Base-by-base conservation (phyloP, 495 filamentous ascomycete genomes). In the Collariella sp. region DNA sequence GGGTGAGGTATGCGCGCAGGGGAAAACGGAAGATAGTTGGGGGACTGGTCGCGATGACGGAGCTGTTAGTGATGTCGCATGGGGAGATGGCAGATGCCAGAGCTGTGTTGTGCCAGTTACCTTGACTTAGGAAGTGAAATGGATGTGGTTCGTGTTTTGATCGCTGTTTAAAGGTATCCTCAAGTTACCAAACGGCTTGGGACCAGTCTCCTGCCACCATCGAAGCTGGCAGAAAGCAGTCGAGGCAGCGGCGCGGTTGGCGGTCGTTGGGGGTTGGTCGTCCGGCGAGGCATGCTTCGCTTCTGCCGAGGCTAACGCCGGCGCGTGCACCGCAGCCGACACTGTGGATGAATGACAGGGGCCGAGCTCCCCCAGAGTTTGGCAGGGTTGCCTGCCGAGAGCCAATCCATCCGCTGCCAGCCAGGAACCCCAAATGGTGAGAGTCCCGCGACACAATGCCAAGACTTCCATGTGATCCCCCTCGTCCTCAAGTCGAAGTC, bases 241-340 rank as follows among this genome's bases (percentile, higher is more conserved):
- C 26, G 34, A 36, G 15, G 31, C 9, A 39, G n/a, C 24, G 35
- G 19, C 5, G 19, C 10, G 16, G 3, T 36, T 22, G 29, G 29
- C 13, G 7, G 45, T 34, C 29, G 6, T 36, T 18, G 46, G 20
- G n/a, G 24, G 13, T 50, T 50, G 46, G 35, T 50, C 1, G 48
- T 50, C 48, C n/a, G 36, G 48, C 36, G 48, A 24, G 2, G 31
- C 23, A 40, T 41, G 48, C n/a, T n/a, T n/a, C n/a, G 36, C 36
- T 41, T 50, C 48, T 50, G 48, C 48, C 48, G 48, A 50, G 48
- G 48, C 38, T 41, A 40, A 41, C 35, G 36, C 22, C n/a, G n/a
- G n/a, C n/a, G n/a, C n/a, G n/a, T n/a, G n/a, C n/a, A n/a, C n/a
- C n/a, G n/a, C n/a, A n/a, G n/a, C n/a, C n/a, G 47, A 50, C 31